Evolutionary conservation across 2,329 filamentous ascomycete genomes (phyloP).

Genomic region (Botryotinia globosa): DNA sequence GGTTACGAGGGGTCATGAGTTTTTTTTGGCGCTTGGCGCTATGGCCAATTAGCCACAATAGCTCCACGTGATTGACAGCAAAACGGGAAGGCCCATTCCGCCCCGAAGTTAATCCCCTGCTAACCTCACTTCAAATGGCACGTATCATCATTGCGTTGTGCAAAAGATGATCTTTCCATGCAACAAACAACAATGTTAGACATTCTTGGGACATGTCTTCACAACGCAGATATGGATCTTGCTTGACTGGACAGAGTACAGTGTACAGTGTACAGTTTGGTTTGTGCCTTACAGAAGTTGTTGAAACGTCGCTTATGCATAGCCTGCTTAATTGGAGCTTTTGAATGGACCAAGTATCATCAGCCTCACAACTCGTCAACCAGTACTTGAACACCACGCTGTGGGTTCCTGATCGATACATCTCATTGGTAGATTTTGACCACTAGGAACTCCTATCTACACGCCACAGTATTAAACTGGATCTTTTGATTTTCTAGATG

Average conservation of each 20-base stretch:
- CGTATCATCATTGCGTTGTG: slow-evolving; percentile 12
- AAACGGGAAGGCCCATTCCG: not conserved
- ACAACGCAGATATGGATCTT: slow-evolving; percentile 14
- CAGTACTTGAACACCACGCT: slow-evolving; percentile 12
- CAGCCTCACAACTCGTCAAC: not conserved
- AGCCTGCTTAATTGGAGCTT: not conserved
- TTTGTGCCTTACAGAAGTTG: not conserved
- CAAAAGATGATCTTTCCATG: not conserved
- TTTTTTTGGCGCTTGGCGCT: slow-evolving; percentile 1
- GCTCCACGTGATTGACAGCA: slow-evolving; percentile 11
- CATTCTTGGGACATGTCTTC: not conserved
- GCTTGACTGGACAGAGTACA: not conserved
- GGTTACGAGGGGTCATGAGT: not conserved
- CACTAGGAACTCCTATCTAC: not conserved
- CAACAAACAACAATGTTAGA: not conserved
- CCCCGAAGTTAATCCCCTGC: not conserved
- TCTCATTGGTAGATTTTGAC: not conserved
- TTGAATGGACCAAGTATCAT: slow-evolving; percentile 14
- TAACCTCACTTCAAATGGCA: slow-evolving; percentile 10
- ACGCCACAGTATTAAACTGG: not conserved
- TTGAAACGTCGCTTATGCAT: slow-evolving; percentile 15
- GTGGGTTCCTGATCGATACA: not conserved
- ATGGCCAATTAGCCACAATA: not conserved
- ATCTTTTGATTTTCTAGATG: not conserved
- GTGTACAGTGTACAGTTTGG: not conserved